Base-by-base conservation (phyloP, 306 rosid genomes). In the Gillenia trifoliata region DNA sequence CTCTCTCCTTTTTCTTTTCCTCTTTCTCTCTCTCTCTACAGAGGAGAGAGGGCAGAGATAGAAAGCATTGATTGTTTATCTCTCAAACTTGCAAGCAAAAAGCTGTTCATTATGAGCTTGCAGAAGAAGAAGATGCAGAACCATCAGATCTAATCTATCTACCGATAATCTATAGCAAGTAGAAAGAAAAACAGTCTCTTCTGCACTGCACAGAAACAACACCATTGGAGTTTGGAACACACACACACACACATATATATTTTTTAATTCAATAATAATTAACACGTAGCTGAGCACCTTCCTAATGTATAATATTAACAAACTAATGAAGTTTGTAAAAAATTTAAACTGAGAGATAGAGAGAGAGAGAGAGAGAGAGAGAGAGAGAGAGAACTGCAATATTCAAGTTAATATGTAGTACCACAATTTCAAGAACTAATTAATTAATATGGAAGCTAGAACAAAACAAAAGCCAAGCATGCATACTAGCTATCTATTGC, bases 41-140 rank as follows among this genome's bases (percentile, higher is more conserved):
- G 63, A 54, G 23, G 31, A 52, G 31, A 30, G 0, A 20, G n/a
- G 64, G 16, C 3, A 28, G n/a, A 63, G 47, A 64, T 5, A 22
- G 34, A 70, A 4, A 41, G 56, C 78, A 72, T 75, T 74, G 77
- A 71, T 57, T 69, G 69, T 74, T 57, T 65, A 45, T 45, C 50
- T 45, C 57, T 78, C 78, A 80, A 78, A 86, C 78, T 71, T 79
- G 84, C 75, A 91, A 84, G 94, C 90, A 92, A 90, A 94, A 92
- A 88, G 95, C 93, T 86, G 92, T 80, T 80, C 81, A 84, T 86
- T 85, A 88, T 26, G 85, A 92, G 34, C 64, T 59, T 26, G 33
- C 20, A 59, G 95, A 91, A 91, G 83, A 83, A 72, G 86, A 86
- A 93, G 88, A 38, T 8, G 20, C 56, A 57, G 75, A 72, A 40